Base-by-base conservation (phyloP, 805 yeast species). In the Saturnispora dispora region DNA sequence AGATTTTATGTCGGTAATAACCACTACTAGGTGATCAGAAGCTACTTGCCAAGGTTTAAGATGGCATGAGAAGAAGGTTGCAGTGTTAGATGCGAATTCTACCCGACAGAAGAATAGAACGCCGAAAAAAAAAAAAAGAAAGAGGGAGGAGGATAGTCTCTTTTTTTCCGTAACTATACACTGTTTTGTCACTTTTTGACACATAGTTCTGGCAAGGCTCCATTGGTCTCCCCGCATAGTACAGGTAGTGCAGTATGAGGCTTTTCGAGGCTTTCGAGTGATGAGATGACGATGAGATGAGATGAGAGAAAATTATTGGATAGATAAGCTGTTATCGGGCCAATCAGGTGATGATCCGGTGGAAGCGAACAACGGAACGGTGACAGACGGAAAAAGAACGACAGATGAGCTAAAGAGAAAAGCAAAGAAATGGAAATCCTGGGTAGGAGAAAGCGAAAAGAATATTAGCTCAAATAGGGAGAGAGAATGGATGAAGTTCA, bases 201-300 rank as follows among this genome's bases (percentile, higher is more conserved):
- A 25, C 28, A 25, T 9, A 25, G 28, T 7, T 2, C 28, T 7
- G 8, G 10, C 28, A 25, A 7, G 28, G 9, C 28, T 25, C 28
- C 28, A 25, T 5, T 7, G 33, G 33, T 13, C 11, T 30, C 33
- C 33, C 33, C 33, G 15, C 33, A 30, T 30, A 30, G 33, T 30
- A 30, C 15, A 9, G 33, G 33, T 30, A 30, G 15, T 13, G 33
- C 13, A 11, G 15, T 30, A 30, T 30, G 33, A 30, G 33, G 33
- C 33, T 30, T 30, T 30, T 30, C 10, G 15, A 13, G 15, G 10
- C 33, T 11, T 11, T 30, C 2, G 5, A 30, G 41, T 25, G 41
- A 37, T 20, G 41, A 22, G 23, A 20, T 39, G 42, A 22, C 42
- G 42, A 39, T 43, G 46, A 44, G 46, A n/a, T 44, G 36, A 44